A percentile compares a stretch with the other conserved stretches of the same genome.
Evolutionary conservation across 2,329 filamentous ascomycete genomes (phyloP).

Genomic region (Paramyrothecium sp.): DNA sequence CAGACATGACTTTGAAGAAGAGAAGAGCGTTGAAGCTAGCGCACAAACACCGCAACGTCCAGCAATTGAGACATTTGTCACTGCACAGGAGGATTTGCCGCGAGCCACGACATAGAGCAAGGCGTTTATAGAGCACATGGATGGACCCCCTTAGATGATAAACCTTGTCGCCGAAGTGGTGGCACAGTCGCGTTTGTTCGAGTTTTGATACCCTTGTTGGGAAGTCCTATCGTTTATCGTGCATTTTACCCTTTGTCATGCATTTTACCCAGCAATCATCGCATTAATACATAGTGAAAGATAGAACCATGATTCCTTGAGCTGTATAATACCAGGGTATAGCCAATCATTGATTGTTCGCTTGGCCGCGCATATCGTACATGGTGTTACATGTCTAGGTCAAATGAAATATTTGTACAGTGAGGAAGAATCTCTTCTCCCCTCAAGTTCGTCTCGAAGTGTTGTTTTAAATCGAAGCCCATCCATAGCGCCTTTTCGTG

Average conservation of each 20-base stretch:
- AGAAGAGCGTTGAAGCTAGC: neutral
- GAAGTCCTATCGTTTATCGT: neutral
- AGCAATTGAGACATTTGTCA: constrained; percentile 53
- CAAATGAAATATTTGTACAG: constrained; percentile 26
- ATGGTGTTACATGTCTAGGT: constrained; percentile 23
- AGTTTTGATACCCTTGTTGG: neutral
- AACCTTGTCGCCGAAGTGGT: too few species aligned
- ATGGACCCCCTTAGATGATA: too few species aligned
- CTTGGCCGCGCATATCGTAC: constrained; percentile 19
- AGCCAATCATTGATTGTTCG: too few species aligned
- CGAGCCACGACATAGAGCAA: constrained; percentile 6
- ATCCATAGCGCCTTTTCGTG: neutral
- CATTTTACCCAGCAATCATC: neutral
- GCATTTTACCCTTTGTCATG: neutral
- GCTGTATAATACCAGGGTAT: too few species aligned
- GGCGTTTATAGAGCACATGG: too few species aligned
- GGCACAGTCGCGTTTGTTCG: neutral
- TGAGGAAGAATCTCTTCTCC: constrained; percentile 13
- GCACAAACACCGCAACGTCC: constrained; percentile 26
- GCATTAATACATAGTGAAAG: too few species aligned
- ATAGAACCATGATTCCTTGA: too few species aligned
- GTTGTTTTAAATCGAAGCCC: neutral
- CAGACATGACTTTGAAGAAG: neutral
- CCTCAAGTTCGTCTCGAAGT: neutral
- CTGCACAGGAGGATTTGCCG: constrained; percentile 46